Base-by-base conservation (phyloP, 352 stramenopile species). In the Phytophthora cajani region DNA sequence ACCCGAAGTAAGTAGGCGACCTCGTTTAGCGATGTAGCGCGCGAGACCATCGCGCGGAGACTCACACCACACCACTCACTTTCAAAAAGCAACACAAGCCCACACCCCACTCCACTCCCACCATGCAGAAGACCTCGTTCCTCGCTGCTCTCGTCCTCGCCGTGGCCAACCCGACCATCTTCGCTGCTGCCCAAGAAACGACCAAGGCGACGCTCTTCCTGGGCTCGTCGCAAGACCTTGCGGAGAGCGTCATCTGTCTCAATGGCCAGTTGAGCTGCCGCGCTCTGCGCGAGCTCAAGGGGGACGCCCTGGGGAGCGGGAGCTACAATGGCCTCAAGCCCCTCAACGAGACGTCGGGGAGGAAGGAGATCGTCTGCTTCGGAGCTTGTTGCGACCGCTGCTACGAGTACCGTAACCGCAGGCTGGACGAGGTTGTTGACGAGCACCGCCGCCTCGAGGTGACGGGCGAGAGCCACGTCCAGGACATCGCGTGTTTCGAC, bases 381-480 rank as follows among this genome's bases (percentile, higher is more conserved):
- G 32, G 36, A 38, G 23, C 50, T 54, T 46, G 70, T 67, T 25
- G 32, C 67, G 8, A 19, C 1, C 40, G 57, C n/a, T 63, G 58
- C 58, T 50, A 57, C 44, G 32, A 16, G 17, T 64, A 14, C 6
- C 25, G 3, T 21, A 2, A 2, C 6, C 58, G 58, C 12, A 42
- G 58, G 10, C n/a, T 56, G 4, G 16, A 64, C 11, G 58, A 64
- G 17, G 58, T 56, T 12, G 30, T 64, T 5, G 58, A 64, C 44
- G 44, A 64, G 17, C 58, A 64, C 44, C 58, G 58, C 58, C 44
- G 58, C n/a, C 12, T 64, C 9, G 44, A 64, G 14, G 42, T 55
- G 42, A 56, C 58, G 25, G 58, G 27, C 10, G 27, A 64, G 10
- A 46, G 27, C 16, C 40, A 64, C 33, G 10, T 64, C 42, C 53